Percentiles rank a stretch among this genome's conserved stretches.
Evolutionary conservation across 805 yeast species (phyloP).

Genomic region (Cephaloascus fragrans): DNA sequence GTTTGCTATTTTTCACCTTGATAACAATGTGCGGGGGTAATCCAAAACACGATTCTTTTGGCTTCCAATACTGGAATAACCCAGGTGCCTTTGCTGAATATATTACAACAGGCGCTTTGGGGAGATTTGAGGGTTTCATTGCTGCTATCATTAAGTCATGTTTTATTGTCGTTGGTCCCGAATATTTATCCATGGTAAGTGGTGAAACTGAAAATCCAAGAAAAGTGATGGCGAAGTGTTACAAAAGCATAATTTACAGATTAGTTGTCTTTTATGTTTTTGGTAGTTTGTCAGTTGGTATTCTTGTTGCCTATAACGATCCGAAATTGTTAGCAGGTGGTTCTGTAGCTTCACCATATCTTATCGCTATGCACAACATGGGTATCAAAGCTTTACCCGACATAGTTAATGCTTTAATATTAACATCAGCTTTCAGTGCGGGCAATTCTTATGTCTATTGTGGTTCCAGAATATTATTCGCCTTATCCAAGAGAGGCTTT

Average conservation of each 20-base stretch:
- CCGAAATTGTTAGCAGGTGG: slow-evolving; percentile 14
- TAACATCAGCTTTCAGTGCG: slow-evolving; percentile 12
- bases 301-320: slow-evolving; percentile 25
- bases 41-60: slow-evolving; percentile 40
- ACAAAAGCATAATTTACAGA: slow-evolving; percentile 31
- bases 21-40: slow-evolving; percentile 50
- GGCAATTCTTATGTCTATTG: slow-evolving; percentile 13
- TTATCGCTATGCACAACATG: slow-evolving; percentile 14
- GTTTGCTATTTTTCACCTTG: slow-evolving; percentile 38
- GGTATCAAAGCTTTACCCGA: slow-evolving; percentile 10
- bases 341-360: slow-evolving; percentile 20
- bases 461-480: slow-evolving; percentile 10
- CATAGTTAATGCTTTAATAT: slow-evolving; percentile 10
- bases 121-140: slow-evolving; percentile 32
- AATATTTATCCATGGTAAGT: slow-evolving; percentile 32
- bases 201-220: slow-evolving; percentile 35
- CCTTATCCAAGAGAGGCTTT: slow-evolving; percentile 11
- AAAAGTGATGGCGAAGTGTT: slow-evolving; percentile 26
- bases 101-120: slow-evolving; percentile 23
- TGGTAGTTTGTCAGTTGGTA: slow-evolving; percentile 30
- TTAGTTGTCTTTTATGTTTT: slow-evolving; percentile 34
- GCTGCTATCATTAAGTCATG: slow-evolving; percentile 25
- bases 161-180: slow-evolving; percentile 33
- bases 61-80: slow-evolving; percentile 32
- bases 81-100: slow-evolving; percentile 30